Conservation (phyloP, 2,329 filamentous ascomycete genomes). For the Beauveria asiatica region DNA sequence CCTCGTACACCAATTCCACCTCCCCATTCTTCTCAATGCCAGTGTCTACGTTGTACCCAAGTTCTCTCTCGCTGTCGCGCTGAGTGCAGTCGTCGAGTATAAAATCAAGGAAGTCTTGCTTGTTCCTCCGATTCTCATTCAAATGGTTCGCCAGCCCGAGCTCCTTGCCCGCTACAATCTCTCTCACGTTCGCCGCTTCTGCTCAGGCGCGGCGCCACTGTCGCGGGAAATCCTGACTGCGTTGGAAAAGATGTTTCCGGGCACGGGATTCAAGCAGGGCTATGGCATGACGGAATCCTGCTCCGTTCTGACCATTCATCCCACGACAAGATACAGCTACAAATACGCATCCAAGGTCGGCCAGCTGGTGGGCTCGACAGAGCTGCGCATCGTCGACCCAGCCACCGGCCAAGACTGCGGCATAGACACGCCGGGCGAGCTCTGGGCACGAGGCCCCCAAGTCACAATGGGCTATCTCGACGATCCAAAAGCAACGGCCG, state of each 20-base stretch:
- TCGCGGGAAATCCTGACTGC: slow-evolving; percentile 47
- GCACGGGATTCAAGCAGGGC: slow-evolving; percentile 50
- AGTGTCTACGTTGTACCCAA: slow-evolving; percentile 55
- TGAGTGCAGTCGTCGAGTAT: slow-evolving; percentile 42
- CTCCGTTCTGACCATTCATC: slow-evolving; percentile 53
- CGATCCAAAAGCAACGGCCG: slow-evolving; percentile 33
- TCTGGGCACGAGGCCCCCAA: slow-evolving; percentile 31
- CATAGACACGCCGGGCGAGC: slow-evolving; percentile 42
- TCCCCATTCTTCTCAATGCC: slow-evolving; percentile 55
- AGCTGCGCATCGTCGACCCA: slow-evolving; percentile 48
- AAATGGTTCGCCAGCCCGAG: slow-evolving; percentile 45
- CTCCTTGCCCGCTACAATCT: slow-evolving; percentile 49
- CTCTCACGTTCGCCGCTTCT: slow-evolving; percentile 44
- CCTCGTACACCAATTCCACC: slow-evolving; percentile 53
- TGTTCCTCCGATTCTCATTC: slow-evolving; percentile 53
- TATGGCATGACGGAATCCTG: slow-evolving; percentile 64
- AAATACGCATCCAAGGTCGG: slow-evolving; percentile 49
- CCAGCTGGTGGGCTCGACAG: slow-evolving; percentile 47
- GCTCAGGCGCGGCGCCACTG: slow-evolving; percentile 52
- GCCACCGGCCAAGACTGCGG: slow-evolving; percentile 40
- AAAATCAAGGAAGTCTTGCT: slow-evolving; percentile 47
- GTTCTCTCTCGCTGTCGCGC: slow-evolving; percentile 54
- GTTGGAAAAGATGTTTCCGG: slow-evolving; percentile 47
- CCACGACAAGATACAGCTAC: slow-evolving; percentile 46
- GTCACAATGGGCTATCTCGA: slow-evolving; percentile 41